Percentiles rank a stretch among this genome's conserved stretches.
phyloP scores from a whole-genome alignment of 306 rosid species.

The Comarum palustre region DNA sequence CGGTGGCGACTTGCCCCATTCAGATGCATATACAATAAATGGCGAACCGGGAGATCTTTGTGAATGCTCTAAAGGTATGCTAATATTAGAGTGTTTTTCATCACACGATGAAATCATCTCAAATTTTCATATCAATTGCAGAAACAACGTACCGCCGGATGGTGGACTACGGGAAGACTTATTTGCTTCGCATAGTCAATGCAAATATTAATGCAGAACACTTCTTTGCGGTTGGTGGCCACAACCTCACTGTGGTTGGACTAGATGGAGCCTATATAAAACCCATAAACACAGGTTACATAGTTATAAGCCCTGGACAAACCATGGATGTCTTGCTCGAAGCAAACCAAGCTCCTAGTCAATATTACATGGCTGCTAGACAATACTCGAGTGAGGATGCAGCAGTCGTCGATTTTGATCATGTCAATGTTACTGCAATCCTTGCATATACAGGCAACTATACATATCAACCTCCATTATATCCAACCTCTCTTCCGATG shows the following conservation, averaged over 20 bases:
- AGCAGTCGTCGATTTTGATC: conserved; percentile 16
- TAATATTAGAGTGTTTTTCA: not conserved
- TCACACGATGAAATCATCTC: not conserved
- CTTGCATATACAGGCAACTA: conserved; percentile 1
- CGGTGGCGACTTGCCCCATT: conserved; percentile 7
- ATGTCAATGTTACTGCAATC: conserved; percentile 28
- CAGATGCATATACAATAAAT: conserved; percentile 10
- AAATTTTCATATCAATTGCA: not conserved
- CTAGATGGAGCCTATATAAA: conserved; percentile 24
- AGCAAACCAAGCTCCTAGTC: conserved; percentile 19
- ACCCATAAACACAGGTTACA: conserved; percentile 4
- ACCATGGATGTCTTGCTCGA: conserved; percentile 23
- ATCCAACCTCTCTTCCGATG: conserved; percentile 5
- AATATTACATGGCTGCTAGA: conserved; percentile 26
- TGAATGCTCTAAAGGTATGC: conserved; percentile 5
- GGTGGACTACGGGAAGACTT: conserved; percentile 27
- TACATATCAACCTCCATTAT: not conserved
- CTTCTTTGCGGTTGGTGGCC: conserved; percentile 24
- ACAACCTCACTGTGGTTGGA: conserved; percentile 18
- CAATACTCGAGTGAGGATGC: conserved; percentile 10
- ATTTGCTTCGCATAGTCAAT: conserved; percentile 27
- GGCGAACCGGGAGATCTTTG: conserved; percentile 18
- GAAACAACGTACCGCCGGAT: conserved; percentile 5
- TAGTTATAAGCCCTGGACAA: conserved; percentile 29
- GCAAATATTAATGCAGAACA: conserved; percentile 28